Base-by-base conservation (phyloP, 148 eudicot species). In the Heliosperma pusillum region DNA sequence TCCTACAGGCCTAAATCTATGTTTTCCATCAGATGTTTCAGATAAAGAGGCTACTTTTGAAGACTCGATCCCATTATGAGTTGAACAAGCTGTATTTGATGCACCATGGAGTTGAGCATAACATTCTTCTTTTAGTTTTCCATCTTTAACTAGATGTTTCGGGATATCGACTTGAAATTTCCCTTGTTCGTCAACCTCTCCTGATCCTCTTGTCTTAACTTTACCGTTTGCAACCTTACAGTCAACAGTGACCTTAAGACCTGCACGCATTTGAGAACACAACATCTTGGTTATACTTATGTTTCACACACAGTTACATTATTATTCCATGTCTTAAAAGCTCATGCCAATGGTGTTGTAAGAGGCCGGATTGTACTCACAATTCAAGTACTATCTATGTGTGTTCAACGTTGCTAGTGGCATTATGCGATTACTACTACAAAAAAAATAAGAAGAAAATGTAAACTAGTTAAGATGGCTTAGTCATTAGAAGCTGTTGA, bases 101-200 rank as follows among this genome's bases (percentile, higher is more conserved):
- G 88, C 88, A 56, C 86, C 62, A 20, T 85, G 86, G 22, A 85
- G 84, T 69, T 85, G 82, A 1, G 88, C 86, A 66, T 45, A 83
- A 69, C 88, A 85, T 71, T 85, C 82, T 74, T 83, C 82, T 44
- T 78, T 73, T 30, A 83, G 11, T 47, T 73, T 78, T 21, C 70
- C 73, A 33, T 80, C 56, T 22, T 75, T 44, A 7, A 71, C 70
- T 11, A 72, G 21, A 56, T 77, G 81, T 10, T 72, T 66, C 3
- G 87, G 83, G 50, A 84, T 42, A 52, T 70, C 33, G 30, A 84
- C 79, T 47, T 19, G 66, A 26, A 85, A 85, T 13, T 78, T 83
- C 20, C 88, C 88, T 10, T 78, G 76, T 62, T 76, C 62, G 64
- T 85, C 78, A 2, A 85, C 77, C 81, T 75, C 60, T 17, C 86